Conservation (phyloP, 345 rosid genomes). For the Limnanthes douglasii region DNA sequence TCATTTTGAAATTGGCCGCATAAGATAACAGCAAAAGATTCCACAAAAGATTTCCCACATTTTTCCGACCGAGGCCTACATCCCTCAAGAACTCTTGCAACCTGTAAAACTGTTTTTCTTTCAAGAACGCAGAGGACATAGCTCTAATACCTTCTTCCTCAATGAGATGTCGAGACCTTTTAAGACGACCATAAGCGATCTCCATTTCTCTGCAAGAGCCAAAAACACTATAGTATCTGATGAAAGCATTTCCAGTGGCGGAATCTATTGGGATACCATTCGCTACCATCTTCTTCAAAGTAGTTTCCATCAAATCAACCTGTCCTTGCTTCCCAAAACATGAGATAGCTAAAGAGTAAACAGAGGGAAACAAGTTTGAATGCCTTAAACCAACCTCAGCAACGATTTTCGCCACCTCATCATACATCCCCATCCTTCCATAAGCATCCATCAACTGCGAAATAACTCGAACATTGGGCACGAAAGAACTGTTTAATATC, state of each 20-base stretch:
- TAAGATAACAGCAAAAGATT: conserved; percentile 58
- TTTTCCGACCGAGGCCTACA: conserved; percentile 50
- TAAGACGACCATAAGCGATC: conserved; percentile 37
- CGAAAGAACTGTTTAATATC: conserved; percentile 23
- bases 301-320: conserved; percentile 47
- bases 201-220: conserved; percentile 56
- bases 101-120: conserved; percentile 27
- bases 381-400: conserved; percentile 25
- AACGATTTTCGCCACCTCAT: conserved; percentile 20
- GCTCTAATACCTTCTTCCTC: conserved; percentile 42
- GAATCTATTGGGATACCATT: conserved; percentile 30
- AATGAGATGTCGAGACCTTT: conserved; percentile 33
- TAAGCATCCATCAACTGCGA: conserved; percentile 36
- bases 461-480: conserved; percentile 21
- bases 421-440: conserved; percentile 22
- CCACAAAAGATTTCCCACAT: conserved; percentile 60
- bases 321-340: conserved; percentile 50
- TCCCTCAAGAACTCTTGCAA: conserved; percentile 45
- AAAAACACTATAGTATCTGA: conserved; percentile 31
- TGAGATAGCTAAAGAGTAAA: conserved; percentile 33
- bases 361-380: conserved; percentile 12
- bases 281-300: conserved; percentile 25
- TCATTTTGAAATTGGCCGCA: conserved; percentile 83
- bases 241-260: conserved; percentile 29
- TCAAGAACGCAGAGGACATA: conserved; percentile 35